Percentiles rank a stretch among this genome's conserved stretches.
These are phyloP conservation scores for Yamadazyma epiphylla DNA, from an alignment of 1,139 yeast species.

Conservation along the genomic window DNA sequence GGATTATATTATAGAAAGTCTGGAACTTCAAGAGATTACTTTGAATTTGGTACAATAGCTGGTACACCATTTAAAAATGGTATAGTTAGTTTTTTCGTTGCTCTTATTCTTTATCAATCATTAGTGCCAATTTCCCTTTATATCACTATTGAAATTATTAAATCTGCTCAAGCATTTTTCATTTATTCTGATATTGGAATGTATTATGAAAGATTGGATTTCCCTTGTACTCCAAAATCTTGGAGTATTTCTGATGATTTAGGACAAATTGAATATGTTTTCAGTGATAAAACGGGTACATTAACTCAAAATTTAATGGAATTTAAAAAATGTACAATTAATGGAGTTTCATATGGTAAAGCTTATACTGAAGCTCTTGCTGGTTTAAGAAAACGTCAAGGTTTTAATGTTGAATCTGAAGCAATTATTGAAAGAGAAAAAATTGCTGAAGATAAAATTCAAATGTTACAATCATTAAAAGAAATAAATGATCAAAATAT, in stretches of 20 bases:
- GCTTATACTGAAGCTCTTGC: conserved; percentile 96
- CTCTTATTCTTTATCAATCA: conserved; percentile 83
- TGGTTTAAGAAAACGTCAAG: conserved; percentile 85
- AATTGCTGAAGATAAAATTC: conserved; percentile 33
- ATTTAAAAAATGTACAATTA: conserved; percentile 86
- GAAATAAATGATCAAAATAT: conserved; percentile 18
- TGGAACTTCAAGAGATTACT: conserved; percentile 58
- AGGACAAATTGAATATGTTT: conserved; percentile 94
- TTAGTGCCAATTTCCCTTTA: conserved; percentile 93
- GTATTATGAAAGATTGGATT: conserved; percentile 82
- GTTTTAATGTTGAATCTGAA: conserved; percentile 62
- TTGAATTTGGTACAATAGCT: conserved; percentile 55
- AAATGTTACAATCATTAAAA: conserved; percentile 33
- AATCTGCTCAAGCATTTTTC: conserved; percentile 90
- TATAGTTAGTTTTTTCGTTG: conserved; percentile 80
- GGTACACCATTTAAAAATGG: conserved; percentile 72
- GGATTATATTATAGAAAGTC: conserved; percentile 63
- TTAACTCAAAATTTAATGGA: conserved; percentile 97
- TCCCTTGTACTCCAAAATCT: conserved; percentile 93
- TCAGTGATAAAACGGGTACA: conserved; percentile 96
- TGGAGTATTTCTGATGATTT: conserved; percentile 97
- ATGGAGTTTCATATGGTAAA: conserved; percentile 84
- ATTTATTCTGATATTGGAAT: conserved; percentile 83
- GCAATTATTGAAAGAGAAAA: conserved; percentile 32
- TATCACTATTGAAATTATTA: conserved; percentile 91